These are phyloP conservation scores for Alternaria rosae DNA, from an alignment of 2,329 filamentous ascomycete genomes.

Conservation along the genomic window DNA sequence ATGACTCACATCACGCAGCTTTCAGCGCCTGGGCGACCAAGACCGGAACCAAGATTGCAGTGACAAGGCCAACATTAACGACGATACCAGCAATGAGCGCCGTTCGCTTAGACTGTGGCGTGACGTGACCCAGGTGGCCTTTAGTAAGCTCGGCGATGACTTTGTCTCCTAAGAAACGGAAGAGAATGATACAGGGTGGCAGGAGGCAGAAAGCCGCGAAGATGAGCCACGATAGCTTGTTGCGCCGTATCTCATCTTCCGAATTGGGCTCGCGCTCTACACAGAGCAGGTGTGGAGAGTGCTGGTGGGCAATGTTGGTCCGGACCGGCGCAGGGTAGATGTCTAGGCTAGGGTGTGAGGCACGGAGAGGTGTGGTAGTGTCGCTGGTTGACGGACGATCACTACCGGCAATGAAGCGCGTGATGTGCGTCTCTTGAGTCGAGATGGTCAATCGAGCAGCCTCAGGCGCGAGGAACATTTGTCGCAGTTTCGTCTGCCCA, in stretches of 20 bases:
- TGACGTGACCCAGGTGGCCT: constrained; percentile 42
- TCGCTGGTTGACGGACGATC: constrained; percentile 43
- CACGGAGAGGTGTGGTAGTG: constrained; percentile 37
- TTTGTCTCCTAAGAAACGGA: constrained; percentile 43
- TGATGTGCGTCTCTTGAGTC: constrained; percentile 28
- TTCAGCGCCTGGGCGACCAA: constrained; percentile 31
- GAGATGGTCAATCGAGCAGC: constrained; percentile 27
- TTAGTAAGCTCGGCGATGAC: constrained; percentile 41
- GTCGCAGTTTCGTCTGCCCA: constrained; percentile 44
- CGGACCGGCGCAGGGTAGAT: constrained; percentile 16
- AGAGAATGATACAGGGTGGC: constrained; percentile 48
- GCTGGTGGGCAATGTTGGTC: constrained; percentile 21
- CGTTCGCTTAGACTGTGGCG: constrained; percentile 38
- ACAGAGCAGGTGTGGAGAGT: constrained; percentile 43
- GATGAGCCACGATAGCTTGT: constrained; percentile 44
- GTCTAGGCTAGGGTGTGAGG: constrained; percentile 24
- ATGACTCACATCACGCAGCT: constrained; percentile 12
- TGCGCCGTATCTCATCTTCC: constrained; percentile 36
- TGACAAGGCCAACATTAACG: constrained; percentile 35
- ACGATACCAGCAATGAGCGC: constrained; percentile 41
- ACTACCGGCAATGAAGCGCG: constrained; percentile 29
- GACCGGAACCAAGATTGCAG: constrained; percentile 37
- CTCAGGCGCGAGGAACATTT: constrained; percentile 44
- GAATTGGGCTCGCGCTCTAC: constrained; percentile 32
- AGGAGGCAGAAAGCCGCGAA: constrained; percentile 44